Percentiles rank a stretch among this genome's conserved stretches.
Conservation (phyloP, 805 yeast species). For the Kluyveromyces wickerhamii region DNA sequence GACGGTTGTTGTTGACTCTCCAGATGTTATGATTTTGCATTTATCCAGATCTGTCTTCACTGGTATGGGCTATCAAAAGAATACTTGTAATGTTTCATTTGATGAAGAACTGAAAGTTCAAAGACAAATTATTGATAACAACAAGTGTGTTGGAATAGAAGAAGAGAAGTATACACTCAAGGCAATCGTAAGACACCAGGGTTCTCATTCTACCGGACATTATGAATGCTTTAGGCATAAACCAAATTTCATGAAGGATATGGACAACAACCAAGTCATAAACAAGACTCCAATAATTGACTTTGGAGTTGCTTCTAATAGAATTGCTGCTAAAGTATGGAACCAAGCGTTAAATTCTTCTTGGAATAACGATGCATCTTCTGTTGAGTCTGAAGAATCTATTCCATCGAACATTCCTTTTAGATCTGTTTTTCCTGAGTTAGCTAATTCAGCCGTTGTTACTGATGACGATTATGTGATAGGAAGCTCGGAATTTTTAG, state of each 20-base stretch:
- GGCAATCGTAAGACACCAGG: constrained; percentile 77
- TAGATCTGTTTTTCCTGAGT: constrained; percentile 10
- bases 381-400: constrained; percentile 9
- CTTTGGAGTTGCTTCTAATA: constrained; percentile 10
- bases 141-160: constrained; percentile 13
- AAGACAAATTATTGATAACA: constrained; percentile 20
- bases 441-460: constrained; percentile 6
- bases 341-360: constrained; percentile 6
- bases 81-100: constrained; percentile 63
- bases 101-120: constrained; percentile 51
- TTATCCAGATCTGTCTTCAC: constrained; percentile 75
- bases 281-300: constrained; percentile 27
- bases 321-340: constrained; percentile 11
- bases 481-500: constrained; percentile 8
- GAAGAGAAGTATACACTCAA: constrained; percentile 48
- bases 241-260: constrained; percentile 41
- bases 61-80: constrained; percentile 60
- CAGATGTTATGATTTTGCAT: constrained; percentile 70
- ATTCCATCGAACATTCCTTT: constrained; percentile 8
- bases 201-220: constrained; percentile 84
- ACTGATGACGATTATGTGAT: constrained; percentile 15
- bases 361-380: constrained; percentile 4
- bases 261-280: constrained; percentile 19
- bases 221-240: constrained; percentile 82
- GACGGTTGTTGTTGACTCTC: constrained; percentile 54